A percentile compares a stretch with the other conserved stretches of the same genome.
phyloP scores from a whole-genome alignment of 2,329 filamentous ascomycete genomes.

The Aspergillus ochraceoroseus region DNA sequence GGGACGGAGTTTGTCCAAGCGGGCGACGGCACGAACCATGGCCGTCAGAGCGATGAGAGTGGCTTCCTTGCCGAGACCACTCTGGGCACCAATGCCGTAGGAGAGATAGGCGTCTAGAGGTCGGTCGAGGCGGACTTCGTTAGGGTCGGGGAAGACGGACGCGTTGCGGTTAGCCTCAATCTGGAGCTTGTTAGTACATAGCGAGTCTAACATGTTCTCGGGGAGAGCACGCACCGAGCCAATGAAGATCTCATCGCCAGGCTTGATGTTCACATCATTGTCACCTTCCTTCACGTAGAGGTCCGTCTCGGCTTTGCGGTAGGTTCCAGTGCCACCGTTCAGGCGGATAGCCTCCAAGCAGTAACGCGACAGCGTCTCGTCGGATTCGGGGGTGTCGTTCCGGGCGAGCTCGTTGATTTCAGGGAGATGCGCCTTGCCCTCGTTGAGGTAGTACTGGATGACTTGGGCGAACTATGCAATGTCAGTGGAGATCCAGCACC shows the following conservation, averaged over 20 bases:
- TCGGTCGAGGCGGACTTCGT: slow-evolving; percentile 57
- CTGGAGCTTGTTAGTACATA: slow-evolving; percentile 20
- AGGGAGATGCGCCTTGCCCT: slow-evolving; percentile 53
- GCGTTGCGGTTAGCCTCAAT: slow-evolving; percentile 53
- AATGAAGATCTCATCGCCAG: slow-evolving; percentile 59
- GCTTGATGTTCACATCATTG: slow-evolving; percentile 48
- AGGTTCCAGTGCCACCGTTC: slow-evolving; percentile 58
- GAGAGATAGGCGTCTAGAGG: slow-evolving; percentile 61
- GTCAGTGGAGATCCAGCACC: no score
- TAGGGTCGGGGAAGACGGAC: slow-evolving; percentile 29
- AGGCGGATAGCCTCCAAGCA: slow-evolving; percentile 68
- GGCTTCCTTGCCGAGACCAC: slow-evolving; percentile 58
- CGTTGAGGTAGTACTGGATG: slow-evolving; percentile 66
- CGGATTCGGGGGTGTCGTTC: slow-evolving; percentile 52
- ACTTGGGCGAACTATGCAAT: slow-evolving; percentile 60
- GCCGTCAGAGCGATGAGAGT: slow-evolving; percentile 60
- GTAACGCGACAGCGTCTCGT: slow-evolving; percentile 63
- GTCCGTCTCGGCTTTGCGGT: slow-evolving; percentile 51
- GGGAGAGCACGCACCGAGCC: slow-evolving; percentile 49
- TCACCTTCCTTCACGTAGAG: slow-evolving; percentile 52
- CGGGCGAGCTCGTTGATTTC: slow-evolving; percentile 59
- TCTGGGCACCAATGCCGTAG: slow-evolving; percentile 59
- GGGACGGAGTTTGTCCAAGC: slow-evolving; percentile 56
- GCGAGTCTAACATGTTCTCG: background rate
- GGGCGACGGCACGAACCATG: slow-evolving; percentile 63